Percentiles rank a stretch among this genome's conserved stretches.
phyloP scores from a whole-genome alignment of 116 monocot genomes.

The Dioscorea cayenensis region DNA sequence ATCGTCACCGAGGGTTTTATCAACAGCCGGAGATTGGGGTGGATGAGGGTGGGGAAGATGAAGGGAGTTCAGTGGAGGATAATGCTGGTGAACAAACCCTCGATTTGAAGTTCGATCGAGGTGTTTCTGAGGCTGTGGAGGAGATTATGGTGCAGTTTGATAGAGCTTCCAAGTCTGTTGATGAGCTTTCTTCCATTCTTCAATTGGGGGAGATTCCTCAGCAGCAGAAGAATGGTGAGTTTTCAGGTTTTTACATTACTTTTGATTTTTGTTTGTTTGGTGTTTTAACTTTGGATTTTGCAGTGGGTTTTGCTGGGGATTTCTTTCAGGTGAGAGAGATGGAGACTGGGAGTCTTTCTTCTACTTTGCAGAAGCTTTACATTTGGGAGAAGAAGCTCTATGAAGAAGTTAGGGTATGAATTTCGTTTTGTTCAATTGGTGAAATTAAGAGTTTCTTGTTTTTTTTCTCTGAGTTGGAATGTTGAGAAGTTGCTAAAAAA shows the following conservation, averaged over 20 bases:
- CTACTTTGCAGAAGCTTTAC: constrained; percentile 73
- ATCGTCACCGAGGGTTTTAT: background rate
- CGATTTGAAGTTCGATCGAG: constrained; percentile 1
- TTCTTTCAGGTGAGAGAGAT: constrained; percentile 22
- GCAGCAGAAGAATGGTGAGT: constrained; percentile 20
- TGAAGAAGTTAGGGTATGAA: constrained; percentile 84
- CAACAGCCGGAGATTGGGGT: background rate
- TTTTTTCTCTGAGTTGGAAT: no score
- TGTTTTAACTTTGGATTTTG: background rate
- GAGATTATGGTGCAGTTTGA: constrained; percentile 72
- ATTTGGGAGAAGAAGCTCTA: constrained; percentile 93
- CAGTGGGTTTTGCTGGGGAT: constrained; percentile 19
- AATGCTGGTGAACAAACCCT: no score
- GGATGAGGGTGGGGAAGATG: background rate
- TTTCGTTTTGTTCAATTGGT: background rate
- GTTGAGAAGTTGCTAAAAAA: background rate
- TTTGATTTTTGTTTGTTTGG: background rate
- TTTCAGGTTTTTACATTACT: background rate
- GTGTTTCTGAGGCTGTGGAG: constrained; percentile 44
- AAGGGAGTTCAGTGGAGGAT: no score
- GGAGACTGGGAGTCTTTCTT: constrained; percentile 62
- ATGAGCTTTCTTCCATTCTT: constrained; percentile 52
- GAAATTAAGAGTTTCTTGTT: background rate
- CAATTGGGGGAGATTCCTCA: constrained; percentile 75
- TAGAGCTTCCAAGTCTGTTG: constrained; percentile 33